phyloP scores from a whole-genome alignment of 805 yeast species.

The Kluyveromyces siamensis region DNA sequence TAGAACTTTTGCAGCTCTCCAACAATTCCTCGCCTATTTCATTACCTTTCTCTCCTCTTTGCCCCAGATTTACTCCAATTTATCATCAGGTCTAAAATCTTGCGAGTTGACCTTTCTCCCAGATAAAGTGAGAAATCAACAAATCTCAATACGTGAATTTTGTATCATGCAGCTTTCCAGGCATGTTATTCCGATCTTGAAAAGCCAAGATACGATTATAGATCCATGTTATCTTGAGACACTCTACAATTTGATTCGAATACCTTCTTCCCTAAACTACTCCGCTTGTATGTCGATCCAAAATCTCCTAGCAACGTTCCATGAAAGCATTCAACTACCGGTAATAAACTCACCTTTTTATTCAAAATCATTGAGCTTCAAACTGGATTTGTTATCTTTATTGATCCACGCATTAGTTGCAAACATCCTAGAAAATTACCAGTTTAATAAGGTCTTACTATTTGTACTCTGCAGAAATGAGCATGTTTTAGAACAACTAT shows the following conservation, averaged over 20 bases:
- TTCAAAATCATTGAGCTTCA: conserved; percentile 16
- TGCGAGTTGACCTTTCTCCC: not conserved
- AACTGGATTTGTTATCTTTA: conserved; percentile 51
- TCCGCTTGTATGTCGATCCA: conserved; percentile 2
- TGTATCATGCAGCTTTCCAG: conserved; percentile 1
- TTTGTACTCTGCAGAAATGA: conserved; percentile 38
- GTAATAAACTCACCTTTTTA: not conserved
- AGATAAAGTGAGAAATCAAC: not conserved
- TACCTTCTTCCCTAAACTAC: conserved; percentile 1
- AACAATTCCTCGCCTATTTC: conserved; percentile 1
- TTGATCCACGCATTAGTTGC: conserved; percentile 48
- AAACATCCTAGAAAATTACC: conserved; percentile 41
- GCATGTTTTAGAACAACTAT: conserved; percentile 21
- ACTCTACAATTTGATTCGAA: conserved; percentile 1
- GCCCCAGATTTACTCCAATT: not conserved
- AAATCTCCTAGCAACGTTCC: not conserved
- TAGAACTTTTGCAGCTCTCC: not conserved
- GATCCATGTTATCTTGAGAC: conserved; percentile 3
- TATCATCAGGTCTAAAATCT: not conserved
- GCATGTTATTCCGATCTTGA: conserved; percentile 1
- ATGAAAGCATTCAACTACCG: conserved; percentile 2
- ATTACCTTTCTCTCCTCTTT: not conserved
- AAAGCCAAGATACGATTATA: not conserved
- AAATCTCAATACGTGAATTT: conserved; percentile 1
- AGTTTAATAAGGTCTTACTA: conserved; percentile 45